Conservation (phyloP, 371 early-diverging fungal genomes). For the Saksenaea vasiformis region DNA sequence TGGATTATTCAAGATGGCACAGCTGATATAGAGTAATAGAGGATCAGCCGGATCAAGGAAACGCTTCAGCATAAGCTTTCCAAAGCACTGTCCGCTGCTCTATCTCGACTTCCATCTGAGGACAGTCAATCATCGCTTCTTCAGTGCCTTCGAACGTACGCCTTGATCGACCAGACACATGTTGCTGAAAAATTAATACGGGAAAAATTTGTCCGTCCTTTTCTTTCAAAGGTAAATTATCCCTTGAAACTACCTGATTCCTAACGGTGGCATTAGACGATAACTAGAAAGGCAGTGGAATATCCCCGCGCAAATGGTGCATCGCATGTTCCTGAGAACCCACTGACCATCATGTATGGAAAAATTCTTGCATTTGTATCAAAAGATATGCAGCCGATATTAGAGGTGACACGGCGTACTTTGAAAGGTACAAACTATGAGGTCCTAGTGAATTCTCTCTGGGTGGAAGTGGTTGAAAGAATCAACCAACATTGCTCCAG, state of each 20-base stretch:
- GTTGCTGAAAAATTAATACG: slow-evolving; percentile 70
- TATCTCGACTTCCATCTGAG: slow-evolving; percentile 41
- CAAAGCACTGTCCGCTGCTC: slow-evolving; percentile 46
- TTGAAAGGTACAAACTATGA: slow-evolving; percentile 72
- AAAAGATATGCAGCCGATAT: slow-evolving; percentile 50
- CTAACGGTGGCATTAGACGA: slow-evolving; percentile 23
- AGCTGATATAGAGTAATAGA: slow-evolving; percentile 30
- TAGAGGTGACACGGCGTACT: slow-evolving; percentile 64
- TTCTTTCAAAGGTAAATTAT: slow-evolving; percentile 48
- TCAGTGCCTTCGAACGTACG: slow-evolving; percentile 74
- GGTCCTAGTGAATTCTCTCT: slow-evolving; percentile 69
- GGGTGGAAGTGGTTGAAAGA: slow-evolving; percentile 53
- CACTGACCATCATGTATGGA: slow-evolving; percentile 58
- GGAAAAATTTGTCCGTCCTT: slow-evolving; percentile 60
- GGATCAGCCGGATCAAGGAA: slow-evolving; percentile 76
- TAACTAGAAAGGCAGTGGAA: slow-evolving; percentile 31
- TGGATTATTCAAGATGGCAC: neutral
- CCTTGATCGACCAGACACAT: slow-evolving; percentile 72
- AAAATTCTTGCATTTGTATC: slow-evolving; percentile 59
- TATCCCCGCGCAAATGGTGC: neutral
- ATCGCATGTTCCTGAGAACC: slow-evolving; percentile 20
- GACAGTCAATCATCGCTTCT: slow-evolving; percentile 59
- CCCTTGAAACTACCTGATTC: neutral
- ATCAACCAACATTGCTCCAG: slow-evolving; percentile 54
- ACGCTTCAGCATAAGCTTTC: slow-evolving; percentile 61